Evolutionary conservation across 2,329 filamentous ascomycete genomes (phyloP).

Genomic region (Tolypocladium endophyticum): DNA sequence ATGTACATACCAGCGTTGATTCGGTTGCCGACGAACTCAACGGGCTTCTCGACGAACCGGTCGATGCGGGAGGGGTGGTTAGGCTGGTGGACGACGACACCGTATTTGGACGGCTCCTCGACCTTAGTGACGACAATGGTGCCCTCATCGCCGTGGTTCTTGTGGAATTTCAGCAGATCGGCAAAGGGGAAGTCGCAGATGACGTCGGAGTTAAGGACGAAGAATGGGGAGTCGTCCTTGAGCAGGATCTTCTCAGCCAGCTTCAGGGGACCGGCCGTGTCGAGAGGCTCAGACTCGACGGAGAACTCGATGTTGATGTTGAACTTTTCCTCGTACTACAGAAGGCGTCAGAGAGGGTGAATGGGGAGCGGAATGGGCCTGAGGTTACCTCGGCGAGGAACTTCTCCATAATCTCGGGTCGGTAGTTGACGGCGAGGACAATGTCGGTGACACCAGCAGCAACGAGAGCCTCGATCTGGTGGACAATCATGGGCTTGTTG

Average conservation of each 20-base stretch:
- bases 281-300: slow-evolving; percentile 88
- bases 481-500: slow-evolving; percentile 98
- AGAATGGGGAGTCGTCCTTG: slow-evolving; percentile 92
- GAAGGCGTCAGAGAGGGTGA: neutral
- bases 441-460: slow-evolving; percentile 93
- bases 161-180: slow-evolving; percentile 85
- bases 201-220: slow-evolving; percentile 96
- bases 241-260: slow-evolving; percentile 83
- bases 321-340: slow-evolving; percentile 78
- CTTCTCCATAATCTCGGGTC: slow-evolving; percentile 94
- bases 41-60: slow-evolving; percentile 98
- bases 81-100: slow-evolving; percentile 95
- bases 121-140: slow-evolving; percentile 99
- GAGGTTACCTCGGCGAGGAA: slow-evolving; percentile 68
- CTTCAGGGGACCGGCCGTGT: slow-evolving; percentile 91
- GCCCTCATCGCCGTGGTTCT: slow-evolving; percentile 83
- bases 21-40: slow-evolving; percentile 96
- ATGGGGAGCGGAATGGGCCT: neutral
- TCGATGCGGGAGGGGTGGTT: slow-evolving; percentile 87
- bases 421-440: slow-evolving; percentile 96
- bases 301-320: slow-evolving; percentile 96
- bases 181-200: slow-evolving; percentile 97
- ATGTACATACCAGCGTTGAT: slow-evolving; percentile 99
- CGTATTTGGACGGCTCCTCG: slow-evolving; percentile 97
- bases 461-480: slow-evolving; percentile 92